phyloP scores from a whole-genome alignment of 495 filamentous ascomycete genomes.

The Aspergillus biplanus region DNA sequence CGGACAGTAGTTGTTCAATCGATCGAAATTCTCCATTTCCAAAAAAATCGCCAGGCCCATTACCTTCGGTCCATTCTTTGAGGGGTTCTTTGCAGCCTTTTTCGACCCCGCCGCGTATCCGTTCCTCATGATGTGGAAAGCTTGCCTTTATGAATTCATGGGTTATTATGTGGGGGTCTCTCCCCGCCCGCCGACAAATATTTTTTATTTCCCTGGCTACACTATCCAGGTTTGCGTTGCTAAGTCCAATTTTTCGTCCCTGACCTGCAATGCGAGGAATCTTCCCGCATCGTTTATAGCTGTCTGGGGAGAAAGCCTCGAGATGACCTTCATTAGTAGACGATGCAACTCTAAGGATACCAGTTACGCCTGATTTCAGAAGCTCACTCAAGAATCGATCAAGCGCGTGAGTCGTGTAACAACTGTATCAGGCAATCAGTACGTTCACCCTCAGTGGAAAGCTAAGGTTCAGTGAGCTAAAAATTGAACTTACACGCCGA shows the following conservation, averaged over 20 bases:
- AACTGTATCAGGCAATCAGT: conserved; percentile 26
- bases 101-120: not conserved
- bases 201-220: not conserved
- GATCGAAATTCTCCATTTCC: conserved; percentile 5
- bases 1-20: conserved; percentile 15
- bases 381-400: conserved; percentile 67
- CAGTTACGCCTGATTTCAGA: conserved; percentile 49
- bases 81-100: not conserved
- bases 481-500: conserved; percentile 41
- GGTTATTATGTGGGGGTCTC: not conserved
- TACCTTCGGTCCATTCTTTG: conserved; percentile 6
- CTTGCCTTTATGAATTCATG: not conserved
- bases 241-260: not conserved
- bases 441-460: no score
- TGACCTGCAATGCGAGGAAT: conserved; percentile 2
- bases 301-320: conserved; percentile 22
- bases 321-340: conserved; percentile 48
- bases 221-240: not conserved
- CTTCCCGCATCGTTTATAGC: conserved; percentile 3
- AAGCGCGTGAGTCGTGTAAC: conserved; percentile 71
- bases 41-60: conserved; percentile 9
- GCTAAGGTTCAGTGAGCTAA: no score
- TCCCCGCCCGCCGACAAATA: not conserved
- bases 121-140: not conserved
- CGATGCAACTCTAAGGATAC: conserved; percentile 68